Evolutionary conservation across 164 flowering plant genomes (phyloP), one percentile per base, ranked within the genome.

Genomic region (Cinnamomum chago): DNA sequence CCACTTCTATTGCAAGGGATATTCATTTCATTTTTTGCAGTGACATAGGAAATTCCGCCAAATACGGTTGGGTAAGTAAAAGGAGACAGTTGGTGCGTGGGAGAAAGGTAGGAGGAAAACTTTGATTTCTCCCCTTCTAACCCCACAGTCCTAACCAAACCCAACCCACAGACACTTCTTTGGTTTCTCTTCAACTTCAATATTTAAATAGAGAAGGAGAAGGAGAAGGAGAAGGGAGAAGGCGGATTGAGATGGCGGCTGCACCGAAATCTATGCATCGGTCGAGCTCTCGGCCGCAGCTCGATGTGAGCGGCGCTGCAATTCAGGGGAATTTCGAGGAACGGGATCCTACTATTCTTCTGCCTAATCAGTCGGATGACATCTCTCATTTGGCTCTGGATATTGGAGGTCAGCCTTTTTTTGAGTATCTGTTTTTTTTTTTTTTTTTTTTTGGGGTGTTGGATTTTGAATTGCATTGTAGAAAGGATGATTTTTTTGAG

Each of bases 341-440:
- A 75, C 88, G 82, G 73, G 85, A 93, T 75, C 99, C 99, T 22
- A 86, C 95, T 0, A 95, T 95, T 82, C 83, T 95, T 70, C 81
- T 95, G 82, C 99, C 99, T 72, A 95, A 95, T 79, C 99, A 95
- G 78, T 87, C 94, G 78, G 98, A 93, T 86, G 99, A 95, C 71
- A 89, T 95, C n/a, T 93, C 92, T 72, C 99, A 92, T 77, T 72
- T 95, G 80, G 95, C 99, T 74, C 79, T 95, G 55, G 99, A 95
- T 78, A 72, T 76, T 72, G 79, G 79, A 72, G 79, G 79, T 76
- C 35, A 30, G 35, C 35, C 35, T 40, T 33, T 33, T 33, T 60
- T 20, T 60, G 22, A n/a, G 62, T 58, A 14, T 62, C 12, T 5
- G 0, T 3, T 30, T 30, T 30, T 30, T 30, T 5, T 30, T 30